These are phyloP conservation scores for Aspergillus amoenus DNA, from an alignment of 2,329 filamentous ascomycete species.

Conservation along the genomic window DNA sequence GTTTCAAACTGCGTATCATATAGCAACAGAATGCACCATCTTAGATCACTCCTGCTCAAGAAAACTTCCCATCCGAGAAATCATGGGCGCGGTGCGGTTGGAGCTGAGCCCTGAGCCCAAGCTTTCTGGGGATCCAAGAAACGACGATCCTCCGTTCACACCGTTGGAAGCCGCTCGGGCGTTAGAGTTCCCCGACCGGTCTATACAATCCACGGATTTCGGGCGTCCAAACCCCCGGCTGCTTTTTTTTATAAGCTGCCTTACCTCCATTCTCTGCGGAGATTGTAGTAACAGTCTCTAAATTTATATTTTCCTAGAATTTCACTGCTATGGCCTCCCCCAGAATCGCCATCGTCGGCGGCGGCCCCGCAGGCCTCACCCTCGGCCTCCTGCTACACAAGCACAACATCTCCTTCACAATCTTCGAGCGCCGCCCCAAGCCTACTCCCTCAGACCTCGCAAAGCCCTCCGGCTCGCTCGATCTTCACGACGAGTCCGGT, in stretches of 20 bases:
- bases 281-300: too few species aligned
- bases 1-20: too few species aligned
- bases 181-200: background rate
- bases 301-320: too few species aligned
- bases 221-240: background rate
- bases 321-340: background rate
- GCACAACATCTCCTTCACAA: slow-evolving; percentile 20
- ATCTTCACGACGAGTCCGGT: slow-evolving; percentile 29
- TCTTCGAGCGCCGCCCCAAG: slow-evolving; percentile 33
- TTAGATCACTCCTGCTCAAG: too few species aligned
- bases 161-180: background rate
- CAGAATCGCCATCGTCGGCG: slow-evolving; percentile 7
- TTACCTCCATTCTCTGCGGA: background rate
- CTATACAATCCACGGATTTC: background rate
- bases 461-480: slow-evolving; percentile 24
- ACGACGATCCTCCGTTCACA: background rate
- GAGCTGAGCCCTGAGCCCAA: background rate
- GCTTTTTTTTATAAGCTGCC: background rate
- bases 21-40: too few species aligned
- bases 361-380: slow-evolving; percentile 35
- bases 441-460: slow-evolving; percentile 12
- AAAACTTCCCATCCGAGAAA: too few species aligned
- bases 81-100: too few species aligned
- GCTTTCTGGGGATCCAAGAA: background rate
- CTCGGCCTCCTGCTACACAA: slow-evolving; percentile 24